Evolutionary conservation across 148 eudicot genomes (phyloP), one percentile per base, ranked within the genome.

Genomic region (Drosera capensis): DNA sequence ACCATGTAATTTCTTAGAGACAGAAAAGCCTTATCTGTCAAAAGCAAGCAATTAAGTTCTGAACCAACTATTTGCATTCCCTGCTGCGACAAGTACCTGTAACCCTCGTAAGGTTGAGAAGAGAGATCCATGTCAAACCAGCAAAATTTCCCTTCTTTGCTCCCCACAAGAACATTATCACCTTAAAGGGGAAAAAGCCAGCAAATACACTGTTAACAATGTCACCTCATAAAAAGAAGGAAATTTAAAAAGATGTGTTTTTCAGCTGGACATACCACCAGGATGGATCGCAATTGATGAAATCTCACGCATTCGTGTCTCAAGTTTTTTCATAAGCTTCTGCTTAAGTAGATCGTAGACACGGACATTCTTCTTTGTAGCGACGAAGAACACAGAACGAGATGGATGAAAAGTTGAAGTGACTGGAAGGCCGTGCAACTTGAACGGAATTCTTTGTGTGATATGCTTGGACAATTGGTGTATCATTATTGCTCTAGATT

Each of bases 71-170:
- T 17, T 41, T 41, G 8, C 23, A 41, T 3, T 19, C 18, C 22
- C 23, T 6, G 19, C 19, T 22, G 35, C 42, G 37, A 63, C 88
- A 61, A n/a, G n/a, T 85, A 92, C 99, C 66, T 76, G 53, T 71
- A 67, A 39, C 61, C 57, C 62, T 46, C 65, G 31, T 84, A 85
- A 58, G 99, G 95, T 29, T 56, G 68, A 36, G 94, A 70, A 43
- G 84, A 72, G 38, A 80, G 93, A 67, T 92, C 99, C 99, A 92
- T 81, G 70, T 92, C 99, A 81, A 92, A 85, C 99, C 99, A 92
- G 56, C 94, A 76, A 54, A 79, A 45, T 58, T 92, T 92, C 45
- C 99, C 99, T 48, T 92, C 95, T 68, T 66, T 77, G 75, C 95
- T 85, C 29, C 99, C 99, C 38, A 85, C 88, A 61, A 92, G 79